Conservation (phyloP, 208 protist genomes). For the Wallacemonas sp. region DNA sequence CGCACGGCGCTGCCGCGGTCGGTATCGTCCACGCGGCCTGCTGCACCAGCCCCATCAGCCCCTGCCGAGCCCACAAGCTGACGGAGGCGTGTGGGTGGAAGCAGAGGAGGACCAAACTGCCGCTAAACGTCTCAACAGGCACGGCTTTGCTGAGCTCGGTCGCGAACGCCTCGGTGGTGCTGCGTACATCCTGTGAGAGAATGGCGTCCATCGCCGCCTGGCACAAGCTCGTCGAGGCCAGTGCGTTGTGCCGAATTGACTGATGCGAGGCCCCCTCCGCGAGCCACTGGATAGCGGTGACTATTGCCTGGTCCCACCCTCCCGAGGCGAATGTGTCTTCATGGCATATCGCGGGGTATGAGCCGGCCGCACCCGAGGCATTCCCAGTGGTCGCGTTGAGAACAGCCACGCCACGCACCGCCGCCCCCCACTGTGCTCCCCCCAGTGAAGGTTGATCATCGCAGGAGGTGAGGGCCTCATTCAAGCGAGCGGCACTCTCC, state of each 20-base stretch:
- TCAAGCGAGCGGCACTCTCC: not conserved
- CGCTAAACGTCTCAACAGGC: constrained; percentile 19
- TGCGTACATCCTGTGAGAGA: not conserved
- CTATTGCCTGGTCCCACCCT: not conserved
- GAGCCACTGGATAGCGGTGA: constrained; percentile 22
- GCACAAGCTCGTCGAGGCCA: constrained; percentile 6
- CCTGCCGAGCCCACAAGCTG: constrained; percentile 31
- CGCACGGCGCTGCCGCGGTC: too few species aligned
- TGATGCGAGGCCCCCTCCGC: constrained; percentile 29
- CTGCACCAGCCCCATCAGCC: constrained; percentile 10
- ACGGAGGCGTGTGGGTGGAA: constrained; percentile 42
- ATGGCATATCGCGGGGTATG: not conserved
- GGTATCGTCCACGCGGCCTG: not conserved
- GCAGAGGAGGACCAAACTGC: constrained; percentile 37
- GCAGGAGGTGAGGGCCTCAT: not conserved
- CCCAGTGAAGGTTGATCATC: constrained; percentile 5
- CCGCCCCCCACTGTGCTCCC: too few species aligned
- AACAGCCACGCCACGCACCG: too few species aligned
- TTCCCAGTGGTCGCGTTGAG: too few species aligned
- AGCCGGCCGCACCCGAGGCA: not conserved
- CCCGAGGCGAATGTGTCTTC: not conserved
- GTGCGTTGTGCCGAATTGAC: constrained; percentile 5
- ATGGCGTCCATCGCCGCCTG: constrained; percentile 4
- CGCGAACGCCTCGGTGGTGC: not conserved
- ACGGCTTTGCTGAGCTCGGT: constrained; percentile 6